Conservation (phyloP, 1,284 basidiomycete species). For the Cryptococcus sp. region DNA sequence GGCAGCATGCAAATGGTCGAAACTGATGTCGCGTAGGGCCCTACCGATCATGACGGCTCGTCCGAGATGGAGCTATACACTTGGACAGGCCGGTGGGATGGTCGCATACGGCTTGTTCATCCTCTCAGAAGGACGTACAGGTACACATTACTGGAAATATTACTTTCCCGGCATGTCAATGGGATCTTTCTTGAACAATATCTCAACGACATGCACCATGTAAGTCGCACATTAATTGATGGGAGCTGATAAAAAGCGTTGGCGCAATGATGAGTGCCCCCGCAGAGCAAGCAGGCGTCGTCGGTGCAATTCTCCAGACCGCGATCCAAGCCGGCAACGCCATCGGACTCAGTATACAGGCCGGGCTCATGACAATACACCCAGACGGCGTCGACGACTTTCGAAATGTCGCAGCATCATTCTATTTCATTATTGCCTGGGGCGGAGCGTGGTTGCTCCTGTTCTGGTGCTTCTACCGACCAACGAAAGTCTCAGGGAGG, state of each 20-base stretch:
- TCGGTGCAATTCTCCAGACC: conserved; percentile 46
- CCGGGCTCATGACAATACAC: conserved; percentile 44
- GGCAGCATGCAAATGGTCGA: neutral
- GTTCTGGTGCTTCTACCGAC: conserved; percentile 37
- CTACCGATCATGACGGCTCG: conserved; percentile 16
- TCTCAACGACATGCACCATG: neutral
- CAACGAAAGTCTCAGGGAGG: neutral
- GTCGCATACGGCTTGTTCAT: conserved; percentile 37
- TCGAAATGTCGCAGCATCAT: conserved; percentile 35
- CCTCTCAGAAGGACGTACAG: conserved; percentile 19
- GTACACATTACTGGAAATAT: conserved; percentile 43
- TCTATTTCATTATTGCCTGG: conserved; percentile 49
- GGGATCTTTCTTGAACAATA: conserved; percentile 34
- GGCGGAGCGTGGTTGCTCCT: conserved; percentile 32
- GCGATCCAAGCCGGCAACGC: conserved; percentile 40
- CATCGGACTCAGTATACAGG: conserved; percentile 44
- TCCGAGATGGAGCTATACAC: conserved; percentile 21
- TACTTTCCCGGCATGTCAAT: conserved; percentile 38
- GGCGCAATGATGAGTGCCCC: conserved; percentile 43
- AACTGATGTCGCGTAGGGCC: neutral
- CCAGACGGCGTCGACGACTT: conserved; percentile 36
- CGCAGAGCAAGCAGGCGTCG: conserved; percentile 39
- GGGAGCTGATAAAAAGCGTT: conserved; percentile 20
- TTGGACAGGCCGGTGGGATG: too few species aligned
- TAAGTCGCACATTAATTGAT: too few species aligned